These are phyloP conservation scores for Caloboletus firmus DNA, from an alignment of 1,284 basidiomycete genomes.

Conservation along the genomic window DNA sequence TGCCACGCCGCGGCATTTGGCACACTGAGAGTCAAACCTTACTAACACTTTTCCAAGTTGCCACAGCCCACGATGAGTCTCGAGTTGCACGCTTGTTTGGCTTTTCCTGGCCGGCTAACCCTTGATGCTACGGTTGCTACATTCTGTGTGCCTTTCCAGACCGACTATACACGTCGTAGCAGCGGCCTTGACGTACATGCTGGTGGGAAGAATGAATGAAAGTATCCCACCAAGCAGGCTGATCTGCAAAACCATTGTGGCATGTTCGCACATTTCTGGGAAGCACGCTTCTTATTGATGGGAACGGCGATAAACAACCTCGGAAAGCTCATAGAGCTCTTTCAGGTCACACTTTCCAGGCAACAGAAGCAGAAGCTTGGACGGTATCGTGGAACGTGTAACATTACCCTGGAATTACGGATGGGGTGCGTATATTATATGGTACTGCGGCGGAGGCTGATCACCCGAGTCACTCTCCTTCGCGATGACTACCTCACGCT, in stretches of 20 bases:
- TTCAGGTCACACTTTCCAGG: not conserved
- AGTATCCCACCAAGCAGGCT: not conserved
- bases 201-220: not conserved
- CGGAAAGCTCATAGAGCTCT: not conserved
- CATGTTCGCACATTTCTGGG: not conserved
- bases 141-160: not conserved
- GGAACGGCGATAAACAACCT: not conserved
- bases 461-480: not conserved
- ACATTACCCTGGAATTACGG: not conserved
- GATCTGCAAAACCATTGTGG: not conserved
- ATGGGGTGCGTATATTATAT: conserved; percentile 3
- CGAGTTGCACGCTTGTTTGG: too few relatives aligned
- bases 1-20: not conserved
- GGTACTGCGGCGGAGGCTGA: not conserved
- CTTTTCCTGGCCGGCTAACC: not conserved
- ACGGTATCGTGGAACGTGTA: not conserved
- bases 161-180: not conserved
- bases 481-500: not conserved
- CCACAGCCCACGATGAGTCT: too few relatives aligned
- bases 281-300: not conserved
- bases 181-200: not conserved
- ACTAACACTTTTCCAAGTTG: too few relatives aligned
- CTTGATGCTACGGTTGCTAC: not conserved
- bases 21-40: not conserved
- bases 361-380: not conserved